phyloP scores from a whole-genome alignment of 768 basidiomycete genomes.

The Podaxis sp. region DNA sequence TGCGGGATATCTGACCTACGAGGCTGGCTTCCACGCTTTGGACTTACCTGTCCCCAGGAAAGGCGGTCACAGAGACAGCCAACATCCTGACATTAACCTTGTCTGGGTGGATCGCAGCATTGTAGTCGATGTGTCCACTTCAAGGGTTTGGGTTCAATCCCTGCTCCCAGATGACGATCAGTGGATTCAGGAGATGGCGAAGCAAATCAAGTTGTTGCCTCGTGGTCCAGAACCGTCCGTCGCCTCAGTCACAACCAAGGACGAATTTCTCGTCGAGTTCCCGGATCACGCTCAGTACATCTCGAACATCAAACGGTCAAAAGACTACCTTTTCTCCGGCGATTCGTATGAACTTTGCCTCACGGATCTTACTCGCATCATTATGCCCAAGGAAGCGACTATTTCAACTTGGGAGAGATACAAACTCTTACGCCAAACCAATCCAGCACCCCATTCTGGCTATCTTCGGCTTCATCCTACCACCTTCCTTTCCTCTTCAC shows the following conservation, averaged over 20 bases:
- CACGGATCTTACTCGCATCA: slow-evolving; percentile 67
- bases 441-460: slow-evolving; percentile 87
- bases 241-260: no score
- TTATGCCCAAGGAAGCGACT: slow-evolving; percentile 33
- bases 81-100: slow-evolving; percentile 70
- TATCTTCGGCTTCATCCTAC: slow-evolving; percentile 76
- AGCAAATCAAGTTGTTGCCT: neutral
- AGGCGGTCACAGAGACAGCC: slow-evolving; percentile 15
- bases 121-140: slow-evolving; percentile 53
- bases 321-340: slow-evolving; percentile 73
- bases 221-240: slow-evolving; percentile 28
- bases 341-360: slow-evolving; percentile 94
- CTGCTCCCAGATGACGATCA: slow-evolving; percentile 48
- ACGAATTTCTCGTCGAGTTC: slow-evolving; percentile 46
- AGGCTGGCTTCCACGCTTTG: slow-evolving; percentile 62
- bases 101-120: slow-evolving; percentile 78
- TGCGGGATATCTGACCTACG: slow-evolving; percentile 75
- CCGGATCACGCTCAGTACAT: slow-evolving; percentile 63
- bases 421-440: slow-evolving; percentile 62
- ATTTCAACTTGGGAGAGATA: slow-evolving; percentile 64
- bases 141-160: slow-evolving; percentile 61
- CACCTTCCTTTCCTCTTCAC: slow-evolving; percentile 80
- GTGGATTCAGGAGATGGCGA: slow-evolving; percentile 51
- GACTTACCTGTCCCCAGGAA: slow-evolving; percentile 33
- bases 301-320: slow-evolving; percentile 60